Evolutionary conservation across 805 yeast genomes (phyloP), one percentile per base, ranked within the genome.

Genomic region (Teunomyces gatunensis): DNA sequence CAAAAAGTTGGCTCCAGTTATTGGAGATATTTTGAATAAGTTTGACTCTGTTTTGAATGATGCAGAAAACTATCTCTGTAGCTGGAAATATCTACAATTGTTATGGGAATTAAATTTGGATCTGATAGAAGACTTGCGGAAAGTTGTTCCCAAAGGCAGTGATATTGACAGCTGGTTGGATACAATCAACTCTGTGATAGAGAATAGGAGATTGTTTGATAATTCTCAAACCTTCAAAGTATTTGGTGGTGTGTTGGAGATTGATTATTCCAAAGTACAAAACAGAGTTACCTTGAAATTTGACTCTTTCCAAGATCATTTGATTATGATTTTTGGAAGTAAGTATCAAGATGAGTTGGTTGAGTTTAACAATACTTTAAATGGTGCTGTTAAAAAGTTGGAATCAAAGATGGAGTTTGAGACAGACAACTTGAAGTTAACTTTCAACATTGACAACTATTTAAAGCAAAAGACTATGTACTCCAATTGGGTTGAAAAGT

Each of bases 31-130:
- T 18, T 48, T 54, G 37, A 21, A 18, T 1, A 47, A 52, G 3
- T 57, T 81, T 5, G 79, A 77, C n/a, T 18, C 17, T 0, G 47
- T 65, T 3, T 57, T 68, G 15, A 33, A 40, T 0, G 47, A 58
- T 2, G 74, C 79, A 0, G 39, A 54, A 0, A 44, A 13, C 0
- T 83, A 82, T 53, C 61, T 77, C 13, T 46, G 55, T 1, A 66
- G 68, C 13, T 87, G 95, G 95, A 55, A 58, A 1, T 65, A 63
- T 17, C 68, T 84, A 23, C 86, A 83, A 56, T 61, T 74, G 0
- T 60, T 86, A 4, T 84, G 90, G 88, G 83, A 78, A 29, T 48
- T 65, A 20, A 53, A 64, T 50, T 54, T 84, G 7, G 69, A 74
- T 11, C 54, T 75, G 0, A 74, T 71, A 2, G 69, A 68, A 0